phyloP scores from a whole-genome alignment of 257 asterid genomes.

The Lycium barbarum region DNA sequence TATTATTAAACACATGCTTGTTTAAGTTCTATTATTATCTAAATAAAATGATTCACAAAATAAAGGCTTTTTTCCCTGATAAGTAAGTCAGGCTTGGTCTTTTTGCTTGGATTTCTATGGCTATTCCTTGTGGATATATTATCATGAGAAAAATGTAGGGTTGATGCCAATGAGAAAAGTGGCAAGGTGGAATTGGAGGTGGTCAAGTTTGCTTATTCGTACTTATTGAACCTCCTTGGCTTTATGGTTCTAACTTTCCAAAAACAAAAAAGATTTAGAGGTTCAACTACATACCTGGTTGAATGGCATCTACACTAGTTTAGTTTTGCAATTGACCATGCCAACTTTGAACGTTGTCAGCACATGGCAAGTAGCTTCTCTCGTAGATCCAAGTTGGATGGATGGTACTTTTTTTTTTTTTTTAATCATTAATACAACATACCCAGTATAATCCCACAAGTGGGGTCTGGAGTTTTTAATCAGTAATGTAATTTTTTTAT shows the following conservation, averaged over 20 bases:
- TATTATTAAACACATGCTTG: neutral
- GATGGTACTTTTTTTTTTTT: neutral
- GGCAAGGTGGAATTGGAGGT: neutral
- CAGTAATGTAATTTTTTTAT: neutral
- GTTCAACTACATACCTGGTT: slow-evolving; percentile 8
- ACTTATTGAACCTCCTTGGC: slow-evolving; percentile 4
- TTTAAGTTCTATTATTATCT: slow-evolving; percentile 1
- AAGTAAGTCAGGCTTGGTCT: neutral
- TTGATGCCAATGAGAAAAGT: slow-evolving; percentile 6
- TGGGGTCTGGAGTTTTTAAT: neutral
- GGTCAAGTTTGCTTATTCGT: neutral
- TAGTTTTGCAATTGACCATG: slow-evolving; percentile 26
- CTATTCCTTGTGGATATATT: too few relatives aligned
- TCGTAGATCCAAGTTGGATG: slow-evolving; percentile 1
- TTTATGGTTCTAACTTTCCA: slow-evolving; percentile 10
- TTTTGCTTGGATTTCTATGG: slow-evolving; percentile 9
- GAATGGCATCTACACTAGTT: neutral
- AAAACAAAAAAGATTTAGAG: neutral
- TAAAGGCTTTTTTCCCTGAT: neutral
- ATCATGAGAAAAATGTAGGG: neutral
- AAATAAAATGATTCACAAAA: neutral
- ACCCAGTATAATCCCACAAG: too few relatives aligned
- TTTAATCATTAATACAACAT: too few relatives aligned
- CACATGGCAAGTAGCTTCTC: neutral
- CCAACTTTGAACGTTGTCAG: slow-evolving; percentile 10